Conservation (phyloP, 2,329 filamentous ascomycete species). For the Gremmenia infestans region DNA sequence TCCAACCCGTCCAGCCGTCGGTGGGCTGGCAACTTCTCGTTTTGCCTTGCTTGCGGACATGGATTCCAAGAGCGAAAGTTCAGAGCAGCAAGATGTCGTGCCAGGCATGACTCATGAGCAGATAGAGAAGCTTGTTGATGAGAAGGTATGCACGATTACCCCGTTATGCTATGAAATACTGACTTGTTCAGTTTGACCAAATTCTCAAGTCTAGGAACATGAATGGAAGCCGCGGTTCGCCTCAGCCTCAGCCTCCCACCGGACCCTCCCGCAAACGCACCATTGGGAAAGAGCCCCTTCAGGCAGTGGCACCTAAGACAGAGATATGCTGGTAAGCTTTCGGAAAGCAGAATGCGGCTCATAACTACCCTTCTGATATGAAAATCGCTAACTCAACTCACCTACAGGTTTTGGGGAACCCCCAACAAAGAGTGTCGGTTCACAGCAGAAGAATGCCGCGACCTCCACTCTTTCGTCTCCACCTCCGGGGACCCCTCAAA, state of each 20-base stretch:
- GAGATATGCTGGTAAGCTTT: constrained; percentile 20
- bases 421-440: constrained; percentile 22
- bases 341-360: neutral
- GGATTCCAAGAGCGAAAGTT: constrained; percentile 2
- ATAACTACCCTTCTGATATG: neutral
- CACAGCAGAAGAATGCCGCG: constrained; percentile 23
- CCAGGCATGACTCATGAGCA: constrained; percentile 10
- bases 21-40: constrained; percentile 13
- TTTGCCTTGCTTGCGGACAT: constrained; percentile 15
- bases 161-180: neutral
- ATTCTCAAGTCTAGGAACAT: neutral
- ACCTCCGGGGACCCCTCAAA: constrained; percentile 7
- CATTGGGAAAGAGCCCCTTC: constrained; percentile 10
- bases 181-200: neutral
- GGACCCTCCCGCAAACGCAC: neutral
- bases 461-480: constrained; percentile 16
- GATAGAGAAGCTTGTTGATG: constrained; percentile 14
- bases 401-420: constrained; percentile 14
- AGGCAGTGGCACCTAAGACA: constrained; percentile 15
- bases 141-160: constrained; percentile 12
- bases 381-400: neutral
- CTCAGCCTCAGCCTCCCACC: neutral
- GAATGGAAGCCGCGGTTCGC: neutral
- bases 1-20: neutral
- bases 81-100: neutral